Evolutionary conservation across 140 eudicot species (phyloP), one percentile per base, ranked within the genome.

Genomic region (Anethum foeniculum): DNA sequence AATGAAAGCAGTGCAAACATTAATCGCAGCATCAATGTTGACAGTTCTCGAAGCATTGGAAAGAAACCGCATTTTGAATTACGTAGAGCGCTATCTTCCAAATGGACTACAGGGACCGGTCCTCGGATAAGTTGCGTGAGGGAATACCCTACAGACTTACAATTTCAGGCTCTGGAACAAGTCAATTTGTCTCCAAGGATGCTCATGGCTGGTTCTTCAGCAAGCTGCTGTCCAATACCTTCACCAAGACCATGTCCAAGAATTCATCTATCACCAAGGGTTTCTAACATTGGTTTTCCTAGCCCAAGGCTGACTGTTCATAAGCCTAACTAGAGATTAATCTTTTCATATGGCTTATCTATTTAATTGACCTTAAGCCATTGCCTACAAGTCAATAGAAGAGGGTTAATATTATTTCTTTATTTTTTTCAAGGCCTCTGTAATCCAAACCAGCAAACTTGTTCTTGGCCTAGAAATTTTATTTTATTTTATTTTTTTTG

Each of bases 191-290:
- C 93, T 41, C 96, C 90, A 0, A 79, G 86, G n/a, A 36, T 15
- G 1, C 44, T 15, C n/a, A 82, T 9, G 11, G 27, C 80, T 43
- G 43, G 81, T 21, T 71, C 76, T 71, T 71, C 76, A 5, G 83
- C n/a, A 81, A 34, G 36, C 41, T 71, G 43, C 18, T 71, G 80
- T 69, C 97, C 98, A 1, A 91, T 93, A 81, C 98, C 97, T 75
- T 93, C 98, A 7, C 97, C 97, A 36, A 82, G 98, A 75, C 97
- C 97, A 10, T 88, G 92, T 81, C 89, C 95, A 28, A 46, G 82
- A 25, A 46, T 87, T 25, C 90, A 89, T 46, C 84, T 91, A 56
- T 93, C 98, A 0, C 96, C 97, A 4, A 78, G 88, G 84, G 90
- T 93, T 21, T 85, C 87, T 51, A 84, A 75, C 80, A 88, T 91